Percentiles rank a stretch among this genome's conserved stretches.
These are phyloP conservation scores for Aquilaria sinensis DNA, from an alignment of 345 rosid genomes.

Conservation along the genomic window DNA sequence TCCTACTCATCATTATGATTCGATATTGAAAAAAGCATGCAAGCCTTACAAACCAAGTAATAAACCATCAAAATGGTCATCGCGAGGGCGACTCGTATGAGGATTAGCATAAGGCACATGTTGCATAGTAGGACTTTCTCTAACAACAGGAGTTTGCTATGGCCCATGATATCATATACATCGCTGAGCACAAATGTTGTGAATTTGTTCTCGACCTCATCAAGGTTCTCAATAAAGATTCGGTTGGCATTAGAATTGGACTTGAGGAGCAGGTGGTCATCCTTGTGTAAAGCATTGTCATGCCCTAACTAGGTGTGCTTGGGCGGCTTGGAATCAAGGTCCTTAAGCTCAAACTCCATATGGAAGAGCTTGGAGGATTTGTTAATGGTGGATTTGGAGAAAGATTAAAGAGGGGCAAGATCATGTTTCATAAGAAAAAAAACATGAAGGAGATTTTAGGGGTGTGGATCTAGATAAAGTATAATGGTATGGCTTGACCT, in stretches of 20 bases:
- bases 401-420: not conserved
- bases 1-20: conserved; percentile 76
- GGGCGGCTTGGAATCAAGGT: conserved; percentile 32
- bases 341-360: conserved; percentile 69
- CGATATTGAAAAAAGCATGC: conserved; percentile 69
- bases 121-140: conserved; percentile 59
- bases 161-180: conserved; percentile 82
- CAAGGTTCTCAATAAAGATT: conserved; percentile 30
- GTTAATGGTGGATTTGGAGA: not conserved
- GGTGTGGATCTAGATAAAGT: too few relatives aligned
- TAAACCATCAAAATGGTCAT: conserved; percentile 48
- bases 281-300: conserved; percentile 35
- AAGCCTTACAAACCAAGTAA: conserved; percentile 75
- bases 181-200: conserved; percentile 81
- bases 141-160: conserved; percentile 55
- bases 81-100: conserved; percentile 52
- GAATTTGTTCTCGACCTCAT: conserved; percentile 86
- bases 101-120: conserved; percentile 63
- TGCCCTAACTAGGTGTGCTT: conserved; percentile 9
- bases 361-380: not conserved
- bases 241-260: conserved; percentile 29
- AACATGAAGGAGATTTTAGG: too few relatives aligned
- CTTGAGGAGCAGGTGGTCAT: conserved; percentile 78
- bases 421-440: too few relatives aligned
- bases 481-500: too few relatives aligned